Evolutionary conservation across 2,329 filamentous ascomycete genomes (phyloP), one percentile per base, ranked within the genome.

Genomic region (Alternaria incomplexa): DNA sequence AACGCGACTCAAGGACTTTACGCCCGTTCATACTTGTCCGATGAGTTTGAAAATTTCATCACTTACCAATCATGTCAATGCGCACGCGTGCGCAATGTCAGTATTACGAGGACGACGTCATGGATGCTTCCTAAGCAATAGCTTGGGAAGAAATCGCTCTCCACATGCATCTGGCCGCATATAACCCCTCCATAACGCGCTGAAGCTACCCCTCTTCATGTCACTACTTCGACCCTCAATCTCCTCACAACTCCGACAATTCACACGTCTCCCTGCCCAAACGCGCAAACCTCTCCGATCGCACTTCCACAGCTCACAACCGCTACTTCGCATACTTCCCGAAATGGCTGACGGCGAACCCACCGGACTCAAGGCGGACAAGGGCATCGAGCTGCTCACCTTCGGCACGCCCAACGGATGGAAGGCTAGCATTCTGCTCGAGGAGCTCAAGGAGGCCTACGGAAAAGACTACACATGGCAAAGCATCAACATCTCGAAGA

Each of bases 391-490:
- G 81, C 84, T 90, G 63, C 80, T 91, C 30, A 90, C 88, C 0
- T 86, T 82, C 65, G 81, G 83, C 46, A 83, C 81, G 7, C 81
- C 81, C 30, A 83, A 83, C 71, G 81, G 81, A 71, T 80, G 82
- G 79, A 90, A 91, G 73, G 83, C 81, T 30, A 85, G 83, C 61
- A 87, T 91, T 66, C 71, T 90, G 20, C 84, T 91, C 43, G 89
- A 91, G 73, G 89, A 91, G 79, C 81, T 91, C 53, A 89, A 88
- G 70, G 88, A 85, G n/a, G 85, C 86, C 12, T 91, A 91, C 64
- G 87, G 87, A 56, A 76, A 67, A 61, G 81, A 86, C 13, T 91
- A 90, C 78, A 85, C 85, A 5, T 85, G 79, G 70, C 88, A 90
- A 69, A 71, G 74, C 59, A 83, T 91, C 76, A 83, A 89, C 78